Base-by-base conservation (phyloP, 1,139 yeast species). In the Hemisphaericaspora xylofermentans region DNA sequence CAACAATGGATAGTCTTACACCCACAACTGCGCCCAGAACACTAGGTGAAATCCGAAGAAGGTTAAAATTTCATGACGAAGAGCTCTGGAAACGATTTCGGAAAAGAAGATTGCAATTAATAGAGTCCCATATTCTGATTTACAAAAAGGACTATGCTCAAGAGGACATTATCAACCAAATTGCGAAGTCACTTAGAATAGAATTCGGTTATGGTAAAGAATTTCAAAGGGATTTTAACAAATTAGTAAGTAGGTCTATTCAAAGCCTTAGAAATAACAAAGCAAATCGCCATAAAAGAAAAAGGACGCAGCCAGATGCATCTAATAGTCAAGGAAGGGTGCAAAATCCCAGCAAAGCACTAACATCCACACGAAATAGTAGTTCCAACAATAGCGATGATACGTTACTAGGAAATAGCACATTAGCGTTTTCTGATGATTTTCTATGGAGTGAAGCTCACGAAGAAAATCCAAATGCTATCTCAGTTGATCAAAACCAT, bases 121-220 rank as follows among this genome's bases (percentile, higher is more conserved):
- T 93, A 32, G 97, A 91, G 59, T 78, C 85, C 16, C 71, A 88
- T 51, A 84, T 83, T 40, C 68, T 93, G 43, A 81, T 89, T 49
- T 75, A 82, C 21, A 80, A 80, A 47, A 91, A 89, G 65, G 98
- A 98, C 1, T 80, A 91, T 43, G 98, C 93, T 58, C 98, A 93
- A 60, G 97, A 91, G 51, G 79, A 75, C 25, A 84, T 85, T 51
- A 88, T 93, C 38, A 71, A 74, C 39, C 74, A 77, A 40, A 94
- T 94, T 28, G 96, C 98, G 0, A 78, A 80, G 43, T 74, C 82
- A 6, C 67, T 93, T 39, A 68, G 95, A 50, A 66, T 70, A 2
- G 98, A 93, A 64, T 93, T 88, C 55, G 78, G 80, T 13, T 91
- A 83, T 57, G 77, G 82, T 1, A 64, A 63, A 7, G 76, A 75